Evolutionary conservation across 1,284 basidiomycete species (phyloP), one percentile per base, ranked within the genome.

Genomic region (Marasmius fiardii): DNA sequence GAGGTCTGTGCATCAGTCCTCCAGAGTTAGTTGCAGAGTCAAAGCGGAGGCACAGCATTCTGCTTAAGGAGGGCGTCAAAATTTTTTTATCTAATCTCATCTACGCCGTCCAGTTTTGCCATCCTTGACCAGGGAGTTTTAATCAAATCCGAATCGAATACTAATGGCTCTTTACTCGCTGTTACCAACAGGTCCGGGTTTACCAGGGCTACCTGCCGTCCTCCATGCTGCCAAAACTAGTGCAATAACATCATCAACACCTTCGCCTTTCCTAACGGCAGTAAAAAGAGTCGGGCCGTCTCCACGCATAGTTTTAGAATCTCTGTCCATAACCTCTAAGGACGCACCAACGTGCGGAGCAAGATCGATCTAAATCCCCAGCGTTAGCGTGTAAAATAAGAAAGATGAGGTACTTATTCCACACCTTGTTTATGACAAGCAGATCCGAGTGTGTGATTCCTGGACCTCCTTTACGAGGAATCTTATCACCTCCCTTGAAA

Each of bases 401-500:
- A 16, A 12, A 37, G 7, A 16, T 21, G 14, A 34, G 7, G 6
- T 39, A 23, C 35, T 21, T 28, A 18, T 41, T 18, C 28, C 72
- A 58, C 47, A 88, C 93, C 81, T 98, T 98, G 80, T 99, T 99
- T 65, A 99, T 86, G 24, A 99, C 86, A 51, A 99, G 76, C 33
- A 99, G 77, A 74, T 99, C 96, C 2, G 93, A 95, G 68, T 96
- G 91, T 1, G 93, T 94, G 63, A 98, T 96, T 12, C 96, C 96
- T 1, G 96, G 96, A 1, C 96, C 96, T 5, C 97, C 96, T 76
- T 99, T 99, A 31, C 96, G 81, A 10, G 96, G 96, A 60, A 99
- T 96, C 74, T 99, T 99, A 75, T 99, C 97, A 0, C 96, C 96
- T 24, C 96, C 96, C 76, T 90, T 31, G 28, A 60, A 23, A 23